Evolutionary conservation across 495 filamentous ascomycete genomes (phyloP).

Genomic region (Bryoglossum gracile): DNA sequence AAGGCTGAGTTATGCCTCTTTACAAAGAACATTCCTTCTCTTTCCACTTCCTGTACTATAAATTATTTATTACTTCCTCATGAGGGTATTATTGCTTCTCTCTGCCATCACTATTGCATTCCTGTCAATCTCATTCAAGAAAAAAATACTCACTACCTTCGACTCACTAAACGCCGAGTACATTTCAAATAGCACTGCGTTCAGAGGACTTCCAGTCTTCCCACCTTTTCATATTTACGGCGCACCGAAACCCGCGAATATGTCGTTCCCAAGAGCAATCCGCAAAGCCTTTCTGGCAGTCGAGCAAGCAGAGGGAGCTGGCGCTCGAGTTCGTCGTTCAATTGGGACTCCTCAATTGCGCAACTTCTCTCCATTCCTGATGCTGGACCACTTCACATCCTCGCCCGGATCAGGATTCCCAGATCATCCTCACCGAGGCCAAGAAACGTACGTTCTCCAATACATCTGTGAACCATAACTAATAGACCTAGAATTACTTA

Average conservation of each 20-base stretch:
- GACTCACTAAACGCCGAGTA: background rate
- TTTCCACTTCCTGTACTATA: constrained; percentile 14
- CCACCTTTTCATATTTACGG: constrained; percentile 20
- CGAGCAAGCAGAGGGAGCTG: constrained; percentile 85
- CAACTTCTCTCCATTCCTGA: constrained; percentile 90
- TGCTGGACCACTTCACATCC: constrained; percentile 92
- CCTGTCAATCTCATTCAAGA: constrained; percentile 22
- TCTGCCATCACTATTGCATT: constrained; percentile 19
- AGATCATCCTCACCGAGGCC: constrained; percentile 49
- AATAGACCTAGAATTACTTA: constrained; percentile 90
- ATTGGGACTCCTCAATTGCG: constrained; percentile 78
- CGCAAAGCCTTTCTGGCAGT: constrained; percentile 73
- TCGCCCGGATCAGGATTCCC: constrained; percentile 79
- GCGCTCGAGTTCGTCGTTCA: constrained; percentile 78
- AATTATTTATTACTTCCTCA: constrained; percentile 7
- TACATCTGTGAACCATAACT: too few relatives aligned
- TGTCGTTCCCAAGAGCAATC: constrained; percentile 68
- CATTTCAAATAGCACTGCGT: constrained; percentile 4
- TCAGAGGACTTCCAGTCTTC: constrained; percentile 15
- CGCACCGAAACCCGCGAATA: constrained; percentile 35
- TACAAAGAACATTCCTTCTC: constrained; percentile 10
- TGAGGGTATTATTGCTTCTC: constrained; percentile 19
- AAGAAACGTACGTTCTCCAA: constrained; percentile 10
- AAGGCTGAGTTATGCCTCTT: constrained; percentile 4
- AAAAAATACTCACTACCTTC: constrained; percentile 25